These are phyloP conservation scores for Cutaneotrichosporon dermatis DNA, from an alignment of 1,284 basidiomycete species.

Conservation along the genomic window DNA sequence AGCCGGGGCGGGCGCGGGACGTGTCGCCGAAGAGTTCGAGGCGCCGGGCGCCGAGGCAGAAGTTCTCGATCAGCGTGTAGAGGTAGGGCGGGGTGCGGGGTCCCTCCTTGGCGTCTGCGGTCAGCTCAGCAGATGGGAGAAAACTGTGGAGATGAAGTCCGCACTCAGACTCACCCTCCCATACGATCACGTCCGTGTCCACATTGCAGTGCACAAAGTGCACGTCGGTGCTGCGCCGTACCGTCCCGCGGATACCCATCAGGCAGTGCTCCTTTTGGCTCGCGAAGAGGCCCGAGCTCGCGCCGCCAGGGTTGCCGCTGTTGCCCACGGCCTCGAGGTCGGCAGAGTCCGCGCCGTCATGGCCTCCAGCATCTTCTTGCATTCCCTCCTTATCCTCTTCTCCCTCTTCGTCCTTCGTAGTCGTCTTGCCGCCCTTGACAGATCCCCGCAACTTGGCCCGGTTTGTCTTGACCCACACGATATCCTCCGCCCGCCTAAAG, in stretches of 20 bases:
- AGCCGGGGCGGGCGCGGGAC: slow-evolving; percentile 72
- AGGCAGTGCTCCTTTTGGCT: slow-evolving; percentile 93
- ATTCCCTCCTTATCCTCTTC: not conserved
- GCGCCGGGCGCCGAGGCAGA: slow-evolving; percentile 87
- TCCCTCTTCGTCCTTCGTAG: too few relatives aligned
- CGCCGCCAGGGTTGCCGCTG: not conserved
- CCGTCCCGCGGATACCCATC: slow-evolving; percentile 97
- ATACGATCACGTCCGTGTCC: slow-evolving; percentile 94
- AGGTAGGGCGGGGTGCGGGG: slow-evolving; percentile 85
- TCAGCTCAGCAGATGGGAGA: slow-evolving; percentile 1
- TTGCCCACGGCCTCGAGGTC: too few relatives aligned
- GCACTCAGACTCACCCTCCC: slow-evolving; percentile 54
- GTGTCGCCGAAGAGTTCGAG: slow-evolving; percentile 83
- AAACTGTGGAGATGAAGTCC: too few relatives aligned
- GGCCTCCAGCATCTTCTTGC: not conserved
- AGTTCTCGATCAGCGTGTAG: slow-evolving; percentile 93
- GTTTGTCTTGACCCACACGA: slow-evolving; percentile 95
- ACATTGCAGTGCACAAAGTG: slow-evolving; percentile 99
- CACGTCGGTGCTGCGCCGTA: slow-evolving; percentile 84
- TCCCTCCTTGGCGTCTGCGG: slow-evolving; percentile 42
- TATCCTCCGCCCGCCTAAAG: slow-evolving; percentile 91
- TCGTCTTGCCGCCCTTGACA: too few relatives aligned
- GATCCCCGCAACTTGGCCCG: slow-evolving; percentile 25
- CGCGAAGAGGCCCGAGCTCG: slow-evolving; percentile 57
- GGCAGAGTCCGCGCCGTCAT: too few relatives aligned